Evolutionary conservation across 78 protist species (phyloP), one percentile per base, ranked within the genome.

Genomic region (Protostelium mycophagum): DNA sequence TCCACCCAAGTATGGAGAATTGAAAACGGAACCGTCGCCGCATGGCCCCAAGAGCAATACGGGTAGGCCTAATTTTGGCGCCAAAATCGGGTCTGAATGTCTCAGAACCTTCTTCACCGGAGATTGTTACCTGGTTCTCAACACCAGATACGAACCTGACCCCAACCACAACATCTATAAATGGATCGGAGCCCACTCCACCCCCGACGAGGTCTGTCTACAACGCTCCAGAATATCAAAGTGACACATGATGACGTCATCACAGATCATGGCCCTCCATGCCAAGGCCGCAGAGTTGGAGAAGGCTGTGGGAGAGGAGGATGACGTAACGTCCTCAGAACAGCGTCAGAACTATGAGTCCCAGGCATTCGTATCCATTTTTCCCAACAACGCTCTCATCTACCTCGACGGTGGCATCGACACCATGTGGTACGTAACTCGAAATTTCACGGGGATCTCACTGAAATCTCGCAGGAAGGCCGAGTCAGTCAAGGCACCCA

Each of bases 251-350:
- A n/a, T n/a, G n/a, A n/a, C n/a, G n/a, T n/a, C n/a, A n/a, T n/a
- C n/a, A n/a, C n/a, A n/a, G n/a, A n/a, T n/a, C n/a, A n/a, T 92
- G 35, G 88, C 91, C 34, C 97, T 97, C 0, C 96, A 96, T 36
- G 89, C 86, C 96, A 92, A 92, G 92, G 86, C 98, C 28, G 96
- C 91, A 35, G 98, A 96, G 91, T 93, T 96, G 36, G 98, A 96
- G 87, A 95, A 96, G 88, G 34, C 37, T 73, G 5, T 86, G 31
- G 90, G 92, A 51, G 73, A 16, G 5, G 73, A 51, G 38, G 95
- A 92, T 28, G 91, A 28, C 28, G 92, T 94, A 63, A 36, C 86
- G 36, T 83, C 38, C 28, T 84, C 90, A 39, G 28, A 92, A 28
- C 94, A 94, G 35, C 86, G 88, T 36, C 91, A 88, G 86, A 28